phyloP scores from a whole-genome alignment of 176 grass and related monocot genomes.

The Rhynchospora pubera region DNA sequence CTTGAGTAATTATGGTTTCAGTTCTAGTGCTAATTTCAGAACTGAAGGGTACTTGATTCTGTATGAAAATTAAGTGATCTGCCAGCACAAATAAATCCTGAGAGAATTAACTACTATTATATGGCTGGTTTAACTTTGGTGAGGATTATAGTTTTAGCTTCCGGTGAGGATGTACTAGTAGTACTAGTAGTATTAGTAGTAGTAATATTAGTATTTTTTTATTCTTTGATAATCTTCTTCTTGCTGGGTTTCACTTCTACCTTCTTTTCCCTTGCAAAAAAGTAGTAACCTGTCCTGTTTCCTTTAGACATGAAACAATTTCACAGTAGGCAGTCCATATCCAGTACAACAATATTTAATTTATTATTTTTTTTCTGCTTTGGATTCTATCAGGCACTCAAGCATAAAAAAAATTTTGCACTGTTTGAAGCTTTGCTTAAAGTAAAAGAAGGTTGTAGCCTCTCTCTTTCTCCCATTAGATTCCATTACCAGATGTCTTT shows the following conservation, averaged over 20 bases:
- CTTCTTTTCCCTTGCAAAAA: no score
- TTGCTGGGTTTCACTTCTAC: no score
- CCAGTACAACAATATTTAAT: background rate
- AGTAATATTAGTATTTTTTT: no score
- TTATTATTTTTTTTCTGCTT: background rate
- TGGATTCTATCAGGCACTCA: conserved; percentile 15
- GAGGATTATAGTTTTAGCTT: no score
- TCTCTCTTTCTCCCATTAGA: background rate
- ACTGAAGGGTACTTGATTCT: background rate
- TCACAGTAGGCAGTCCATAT: no score
- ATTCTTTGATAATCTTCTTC: no score
- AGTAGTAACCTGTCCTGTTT: no score
- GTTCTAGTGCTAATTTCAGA: background rate
- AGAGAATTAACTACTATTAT: background rate
- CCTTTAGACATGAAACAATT: no score
- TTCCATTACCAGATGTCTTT: background rate
- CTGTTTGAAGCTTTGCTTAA: conserved; percentile 41
- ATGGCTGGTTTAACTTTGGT: no score
- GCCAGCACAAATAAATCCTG: background rate
- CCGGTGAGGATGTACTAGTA: no score
- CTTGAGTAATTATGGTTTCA: background rate
- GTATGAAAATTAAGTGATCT: background rate
- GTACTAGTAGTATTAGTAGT: no score
- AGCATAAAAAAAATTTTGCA: conserved; percentile 29
- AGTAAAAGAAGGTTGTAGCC: conserved; percentile 32